A percentile compares a stretch with the other conserved stretches of the same genome.
Evolutionary conservation across 441 rosid species (phyloP).

Genomic region (Biscutella laevigata): DNA sequence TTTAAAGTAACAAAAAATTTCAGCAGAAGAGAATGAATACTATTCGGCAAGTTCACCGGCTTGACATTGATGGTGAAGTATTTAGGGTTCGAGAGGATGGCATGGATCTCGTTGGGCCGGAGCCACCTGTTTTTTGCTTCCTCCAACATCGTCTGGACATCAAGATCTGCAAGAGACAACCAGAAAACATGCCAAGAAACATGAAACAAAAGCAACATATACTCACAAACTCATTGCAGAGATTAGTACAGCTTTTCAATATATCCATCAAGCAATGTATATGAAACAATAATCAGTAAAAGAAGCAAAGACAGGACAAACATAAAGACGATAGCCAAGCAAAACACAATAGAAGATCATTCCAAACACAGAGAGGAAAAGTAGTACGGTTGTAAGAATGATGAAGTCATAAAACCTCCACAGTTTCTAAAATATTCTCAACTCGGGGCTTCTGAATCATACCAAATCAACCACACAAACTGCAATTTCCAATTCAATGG

Average conservation of each 20-base stretch:
- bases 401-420: no score
- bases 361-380: no score
- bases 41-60: slow-evolving; percentile 69
- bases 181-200: slow-evolving; percentile 4
- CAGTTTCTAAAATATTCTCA: no score
- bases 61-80: slow-evolving; percentile 63
- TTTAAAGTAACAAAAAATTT: no score
- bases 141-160: slow-evolving; percentile 48
- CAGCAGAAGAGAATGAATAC: slow-evolving; percentile 39
- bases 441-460: neutral
- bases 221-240: neutral
- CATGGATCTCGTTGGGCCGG: slow-evolving; percentile 92
- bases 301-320: no score
- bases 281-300: neutral
- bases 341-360: neutral
- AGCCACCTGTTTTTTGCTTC: slow-evolving; percentile 88
- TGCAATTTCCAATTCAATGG: neutral
- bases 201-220: neutral
- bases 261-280: neutral
- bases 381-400: no score
- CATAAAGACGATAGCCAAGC: neutral
- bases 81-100: slow-evolving; percentile 64
- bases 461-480: neutral
- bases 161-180: slow-evolving; percentile 55
- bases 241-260: neutral